phyloP scores from a whole-genome alignment of 768 basidiomycete genomes.

The Leccinum arenicola region DNA sequence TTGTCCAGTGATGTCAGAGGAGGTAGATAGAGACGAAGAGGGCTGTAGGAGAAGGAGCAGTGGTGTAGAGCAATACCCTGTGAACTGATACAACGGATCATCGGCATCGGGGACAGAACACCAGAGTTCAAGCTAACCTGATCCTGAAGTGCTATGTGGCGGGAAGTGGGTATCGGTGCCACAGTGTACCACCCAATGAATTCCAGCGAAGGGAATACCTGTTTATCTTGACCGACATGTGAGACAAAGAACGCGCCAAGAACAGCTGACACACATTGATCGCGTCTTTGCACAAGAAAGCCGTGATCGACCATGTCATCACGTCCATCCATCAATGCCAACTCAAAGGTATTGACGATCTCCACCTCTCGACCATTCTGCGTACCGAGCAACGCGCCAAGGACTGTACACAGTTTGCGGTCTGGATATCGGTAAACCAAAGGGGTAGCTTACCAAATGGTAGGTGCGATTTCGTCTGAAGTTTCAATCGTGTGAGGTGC shows the following conservation, averaged over 20 bases:
- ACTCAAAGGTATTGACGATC: slow-evolving; percentile 95
- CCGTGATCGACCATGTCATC: slow-evolving; percentile 70
- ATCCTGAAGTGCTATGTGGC: slow-evolving; percentile 81
- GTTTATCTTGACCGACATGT: slow-evolving; percentile 66
- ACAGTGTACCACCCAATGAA: slow-evolving; percentile 99
- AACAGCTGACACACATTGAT: slow-evolving; percentile 65
- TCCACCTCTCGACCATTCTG: slow-evolving; percentile 94
- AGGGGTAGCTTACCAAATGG: slow-evolving; percentile 58
- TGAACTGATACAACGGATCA: slow-evolving; percentile 53
- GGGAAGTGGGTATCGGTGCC: slow-evolving; percentile 65
- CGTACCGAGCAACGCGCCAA: slow-evolving; percentile 91
- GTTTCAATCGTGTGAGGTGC: slow-evolving; percentile 81
- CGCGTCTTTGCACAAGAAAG: slow-evolving; percentile 78
- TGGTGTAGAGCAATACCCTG: slow-evolving; percentile 81
- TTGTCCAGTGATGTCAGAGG: slow-evolving; percentile 57
- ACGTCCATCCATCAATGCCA: slow-evolving; percentile 57
- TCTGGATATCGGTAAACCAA: not conserved
- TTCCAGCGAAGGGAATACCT: slow-evolving; percentile 96
- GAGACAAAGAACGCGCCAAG: slow-evolving; percentile 2
- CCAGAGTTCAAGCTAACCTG: slow-evolving; percentile 49
- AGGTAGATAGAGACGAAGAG: slow-evolving; percentile 40
- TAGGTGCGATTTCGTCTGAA: slow-evolving; percentile 58
- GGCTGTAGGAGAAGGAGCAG: slow-evolving; percentile 79
- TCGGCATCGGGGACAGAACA: not conserved
- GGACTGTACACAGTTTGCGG: slow-evolving; percentile 47